These are phyloP conservation scores for Neofusicoccum laricinum DNA, from an alignment of 2,329 filamentous ascomycete genomes.

Conservation along the genomic window DNA sequence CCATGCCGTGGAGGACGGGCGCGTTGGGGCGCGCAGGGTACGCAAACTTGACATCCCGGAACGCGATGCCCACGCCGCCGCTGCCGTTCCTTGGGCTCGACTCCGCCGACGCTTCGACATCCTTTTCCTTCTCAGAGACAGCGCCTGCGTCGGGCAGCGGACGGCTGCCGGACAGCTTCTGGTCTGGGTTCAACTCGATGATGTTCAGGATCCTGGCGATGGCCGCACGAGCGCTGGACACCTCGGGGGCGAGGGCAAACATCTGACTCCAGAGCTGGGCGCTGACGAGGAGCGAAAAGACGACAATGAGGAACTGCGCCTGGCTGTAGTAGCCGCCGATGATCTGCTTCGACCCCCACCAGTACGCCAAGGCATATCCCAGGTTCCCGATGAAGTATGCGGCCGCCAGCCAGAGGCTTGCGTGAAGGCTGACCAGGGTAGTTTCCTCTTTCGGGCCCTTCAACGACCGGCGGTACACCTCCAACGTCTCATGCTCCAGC, in stretches of 20 bases:
- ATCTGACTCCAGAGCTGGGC: slow-evolving; percentile 72
- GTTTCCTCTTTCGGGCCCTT: slow-evolving; percentile 49
- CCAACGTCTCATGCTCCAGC: slow-evolving; percentile 49
- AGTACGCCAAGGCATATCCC: slow-evolving; percentile 73
- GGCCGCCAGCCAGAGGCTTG: slow-evolving; percentile 60
- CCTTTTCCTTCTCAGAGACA: slow-evolving; percentile 6
- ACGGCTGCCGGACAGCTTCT: neutral
- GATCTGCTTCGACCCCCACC: slow-evolving; percentile 74
- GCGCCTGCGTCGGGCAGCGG: slow-evolving; percentile 21
- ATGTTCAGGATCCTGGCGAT: slow-evolving; percentile 54
- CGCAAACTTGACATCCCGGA: slow-evolving; percentile 61
- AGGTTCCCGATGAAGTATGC: slow-evolving; percentile 62
- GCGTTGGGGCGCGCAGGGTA: slow-evolving; percentile 63
- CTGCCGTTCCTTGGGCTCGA: slow-evolving; percentile 10
- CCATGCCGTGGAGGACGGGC: slow-evolving; percentile 56
- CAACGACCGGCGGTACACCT: slow-evolving; percentile 45
- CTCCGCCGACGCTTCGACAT: slow-evolving; percentile 29
- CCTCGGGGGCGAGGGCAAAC: slow-evolving; percentile 71
- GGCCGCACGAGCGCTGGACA: slow-evolving; percentile 64
- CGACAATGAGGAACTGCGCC: slow-evolving; percentile 71
- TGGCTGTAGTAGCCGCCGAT: slow-evolving; percentile 63
- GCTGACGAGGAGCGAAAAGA: slow-evolving; percentile 68
- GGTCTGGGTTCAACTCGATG: neutral
- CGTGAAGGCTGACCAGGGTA: slow-evolving; percentile 47
- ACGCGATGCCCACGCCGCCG: slow-evolving; percentile 45